Conservation (phyloP, 441 rosid genomes). For the Croton setiger region DNA sequence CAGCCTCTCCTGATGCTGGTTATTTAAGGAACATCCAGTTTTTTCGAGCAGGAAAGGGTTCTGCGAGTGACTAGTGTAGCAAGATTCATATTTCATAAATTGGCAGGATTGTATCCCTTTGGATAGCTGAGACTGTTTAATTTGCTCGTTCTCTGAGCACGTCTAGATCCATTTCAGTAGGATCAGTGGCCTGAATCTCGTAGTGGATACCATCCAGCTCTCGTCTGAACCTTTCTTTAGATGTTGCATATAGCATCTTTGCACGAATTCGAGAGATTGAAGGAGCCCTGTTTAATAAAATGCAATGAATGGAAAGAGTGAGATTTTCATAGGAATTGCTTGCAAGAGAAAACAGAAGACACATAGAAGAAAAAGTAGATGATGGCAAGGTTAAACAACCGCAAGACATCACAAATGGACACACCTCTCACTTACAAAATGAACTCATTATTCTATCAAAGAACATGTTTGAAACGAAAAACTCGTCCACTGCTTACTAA, state of each 20-base stretch:
- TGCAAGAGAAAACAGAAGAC: neutral
- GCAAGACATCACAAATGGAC: neutral
- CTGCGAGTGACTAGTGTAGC: constrained; percentile 21
- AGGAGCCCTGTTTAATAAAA: constrained; percentile 48
- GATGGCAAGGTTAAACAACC: neutral
- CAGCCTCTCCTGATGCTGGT: constrained; percentile 18
- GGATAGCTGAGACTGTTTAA: constrained; percentile 17
- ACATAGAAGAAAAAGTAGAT: neutral
- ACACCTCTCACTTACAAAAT: neutral
- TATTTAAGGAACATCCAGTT: constrained; percentile 10
- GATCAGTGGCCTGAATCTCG: constrained; percentile 57
- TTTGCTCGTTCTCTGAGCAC: constrained; percentile 49
- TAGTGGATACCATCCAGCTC: constrained; percentile 52
- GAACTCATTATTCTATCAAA: neutral
- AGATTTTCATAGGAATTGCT: neutral
- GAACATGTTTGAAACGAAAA: neutral
- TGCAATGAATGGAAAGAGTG: neutral
- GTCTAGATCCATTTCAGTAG: constrained; percentile 53
- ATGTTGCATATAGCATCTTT: constrained; percentile 59
- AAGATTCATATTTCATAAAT: constrained; percentile 11
- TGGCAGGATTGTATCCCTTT: constrained; percentile 13
- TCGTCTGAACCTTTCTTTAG: constrained; percentile 51
- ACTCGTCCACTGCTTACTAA: neutral
- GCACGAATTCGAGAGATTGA: constrained; percentile 50
- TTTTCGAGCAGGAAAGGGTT: constrained; percentile 18